A percentile compares a stretch with the other conserved stretches of the same genome.
phyloP scores from a whole-genome alignment of 495 filamentous ascomycete genomes.

The Penicillium simplicissimum region DNA sequence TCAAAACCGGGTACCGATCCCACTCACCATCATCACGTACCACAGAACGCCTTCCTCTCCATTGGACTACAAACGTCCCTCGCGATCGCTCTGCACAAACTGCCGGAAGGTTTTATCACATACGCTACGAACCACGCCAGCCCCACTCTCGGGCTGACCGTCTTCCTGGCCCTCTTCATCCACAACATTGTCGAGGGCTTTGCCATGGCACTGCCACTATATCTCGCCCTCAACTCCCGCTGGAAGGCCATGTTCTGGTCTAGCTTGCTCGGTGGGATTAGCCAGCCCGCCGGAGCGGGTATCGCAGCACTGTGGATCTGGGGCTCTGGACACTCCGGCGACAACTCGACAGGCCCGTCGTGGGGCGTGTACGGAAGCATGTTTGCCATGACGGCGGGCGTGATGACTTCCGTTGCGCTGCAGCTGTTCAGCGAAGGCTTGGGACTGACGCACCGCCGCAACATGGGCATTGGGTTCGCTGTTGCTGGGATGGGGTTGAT shows the following conservation, averaged over 20 bases:
- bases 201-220: slow-evolving; percentile 87
- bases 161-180: slow-evolving; percentile 94
- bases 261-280: slow-evolving; percentile 77
- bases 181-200: slow-evolving; percentile 99
- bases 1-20: slow-evolving; percentile 33
- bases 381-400: slow-evolving; percentile 87
- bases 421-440: slow-evolving; percentile 87
- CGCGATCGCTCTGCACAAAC: slow-evolving; percentile 94
- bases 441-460: slow-evolving; percentile 74
- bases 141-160: slow-evolving; percentile 78
- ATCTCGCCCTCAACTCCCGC: slow-evolving; percentile 77
- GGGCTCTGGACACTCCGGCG: slow-evolving; percentile 51
- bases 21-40: slow-evolving; percentile 94
- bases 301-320: slow-evolving; percentile 84
- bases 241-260: slow-evolving; percentile 81
- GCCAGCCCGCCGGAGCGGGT: slow-evolving; percentile 82
- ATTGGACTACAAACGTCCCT: slow-evolving; percentile 92
- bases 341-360: slow-evolving; percentile 50
- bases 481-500: slow-evolving; percentile 89
- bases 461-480: slow-evolving; percentile 79
- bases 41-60: slow-evolving; percentile 87
- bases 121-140: slow-evolving; percentile 97
- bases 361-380: slow-evolving; percentile 81
- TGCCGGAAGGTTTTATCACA: slow-evolving; percentile 97
- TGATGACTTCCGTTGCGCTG: slow-evolving; percentile 91